A percentile compares a stretch with the other conserved stretches of the same genome.
Evolutionary conservation across 805 yeast species (phyloP).

Genomic region (Starmerella ratchasimensis): DNA sequence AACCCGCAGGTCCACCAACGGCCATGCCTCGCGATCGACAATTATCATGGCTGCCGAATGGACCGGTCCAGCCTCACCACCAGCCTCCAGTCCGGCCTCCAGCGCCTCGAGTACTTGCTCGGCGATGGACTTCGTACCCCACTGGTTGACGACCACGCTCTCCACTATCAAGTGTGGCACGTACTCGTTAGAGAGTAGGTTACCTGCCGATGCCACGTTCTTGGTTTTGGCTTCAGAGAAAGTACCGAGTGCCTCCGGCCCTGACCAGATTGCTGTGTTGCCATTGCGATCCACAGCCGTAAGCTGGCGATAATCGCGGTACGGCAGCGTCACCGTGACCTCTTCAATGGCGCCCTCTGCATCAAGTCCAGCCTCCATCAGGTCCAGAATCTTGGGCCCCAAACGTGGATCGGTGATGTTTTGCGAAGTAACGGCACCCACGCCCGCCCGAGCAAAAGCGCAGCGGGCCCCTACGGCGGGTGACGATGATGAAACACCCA

Average conservation of each 20-base stretch:
- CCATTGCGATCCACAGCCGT: constrained; percentile 13
- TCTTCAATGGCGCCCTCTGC: constrained; percentile 10
- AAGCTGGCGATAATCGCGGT: constrained; percentile 12
- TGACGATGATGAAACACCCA: constrained; percentile 15
- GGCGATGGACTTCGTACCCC: constrained; percentile 6
- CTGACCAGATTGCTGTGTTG: constrained; percentile 14
- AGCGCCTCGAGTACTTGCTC: constrained; percentile 12
- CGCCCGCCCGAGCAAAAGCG: constrained; percentile 15
- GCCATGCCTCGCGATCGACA: constrained; percentile 14
- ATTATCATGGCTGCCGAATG: constrained; percentile 12
- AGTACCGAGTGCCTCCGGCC: constrained; percentile 12
- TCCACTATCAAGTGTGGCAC: constrained; percentile 13
- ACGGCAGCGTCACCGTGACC: constrained; percentile 1
- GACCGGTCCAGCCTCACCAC: constrained; percentile 18
- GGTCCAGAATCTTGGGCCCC: constrained; percentile 12
- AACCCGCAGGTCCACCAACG: constrained; percentile 14
- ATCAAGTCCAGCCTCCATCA: constrained; percentile 5
- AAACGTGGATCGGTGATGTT: constrained; percentile 17
- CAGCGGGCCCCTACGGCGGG: constrained; percentile 18
- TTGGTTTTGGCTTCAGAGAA: constrained; percentile 5
- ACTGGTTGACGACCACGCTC: constrained; percentile 1
- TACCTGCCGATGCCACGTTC: constrained; percentile 15
- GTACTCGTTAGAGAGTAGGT: constrained; percentile 7
- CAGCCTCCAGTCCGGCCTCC: constrained; percentile 17
- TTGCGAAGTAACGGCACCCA: constrained; percentile 17